Evolutionary conservation across 805 yeast species (phyloP), one percentile per base, ranked within the genome.

Genomic region (Spathaspora arborariae): DNA sequence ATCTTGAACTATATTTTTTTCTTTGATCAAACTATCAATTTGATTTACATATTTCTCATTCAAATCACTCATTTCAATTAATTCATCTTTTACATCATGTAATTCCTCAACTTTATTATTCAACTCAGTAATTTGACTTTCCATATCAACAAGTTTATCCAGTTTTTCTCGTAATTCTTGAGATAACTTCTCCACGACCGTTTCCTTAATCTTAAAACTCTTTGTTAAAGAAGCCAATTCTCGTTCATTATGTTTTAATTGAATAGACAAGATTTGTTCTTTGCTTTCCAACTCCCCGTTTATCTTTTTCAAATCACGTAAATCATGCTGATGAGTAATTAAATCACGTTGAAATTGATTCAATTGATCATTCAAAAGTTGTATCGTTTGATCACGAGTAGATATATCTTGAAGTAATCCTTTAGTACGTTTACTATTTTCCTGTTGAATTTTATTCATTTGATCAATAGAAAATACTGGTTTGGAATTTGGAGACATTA

Each of bases 401-500:
- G 20, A 16, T 15, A 47, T 35, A 15, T 44, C 42, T 2, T 26
- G 22, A 5, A 19, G 18, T n/a, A 47, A 51, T 6, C 36, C 43
- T 11, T 24, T 5, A 8, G 27, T 24, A 34, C 35, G 40, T 2
- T 49, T 43, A 16, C 58, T 51, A 41, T 58, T 53, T 11, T 56
- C 56, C n/a, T 44, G 35, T 45, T 60, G 65, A 40, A 64, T 56
- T 33, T 54, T 56, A 39, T 56, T 53, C 5, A 67, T 48, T 41
- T 64, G 63, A 15, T 57, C 57, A 4, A 58, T 45, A 9, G 70
- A 60, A 44, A 63, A 67, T 3, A 61, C 58, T 1, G 70, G 70
- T 41, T 59, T 64, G 4, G 68, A 62, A 41, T 60, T 62, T n/a
- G 67, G 67, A 4, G 67, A 59, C 59, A 61, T 54, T 19, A 59